These are phyloP conservation scores for Penicillium sp. DNA, from an alignment of 2,329 filamentous ascomycete genomes.

Conservation along the genomic window DNA sequence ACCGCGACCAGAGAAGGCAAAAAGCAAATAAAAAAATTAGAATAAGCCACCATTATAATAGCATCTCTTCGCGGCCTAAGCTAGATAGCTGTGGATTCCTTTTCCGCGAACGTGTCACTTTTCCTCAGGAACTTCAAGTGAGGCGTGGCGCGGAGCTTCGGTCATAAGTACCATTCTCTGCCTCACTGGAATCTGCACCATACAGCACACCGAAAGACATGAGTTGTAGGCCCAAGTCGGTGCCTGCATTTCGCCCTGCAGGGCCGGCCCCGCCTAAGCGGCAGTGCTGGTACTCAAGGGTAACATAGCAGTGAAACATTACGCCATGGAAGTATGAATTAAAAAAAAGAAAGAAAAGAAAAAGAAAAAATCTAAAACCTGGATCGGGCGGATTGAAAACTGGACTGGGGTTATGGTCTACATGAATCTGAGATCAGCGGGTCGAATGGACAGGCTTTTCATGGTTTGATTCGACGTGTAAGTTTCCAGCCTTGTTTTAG, in stretches of 20 bases:
- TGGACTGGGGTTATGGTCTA: not conserved
- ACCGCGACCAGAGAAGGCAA: conserved; percentile 10
- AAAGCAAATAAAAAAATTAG: not conserved
- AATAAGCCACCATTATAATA: not conserved
- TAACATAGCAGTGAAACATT: not conserved
- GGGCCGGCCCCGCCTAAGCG: conserved; percentile 3
- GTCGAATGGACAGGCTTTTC: not conserved
- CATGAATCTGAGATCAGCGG: conserved; percentile 13
- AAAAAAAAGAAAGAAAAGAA: not conserved
- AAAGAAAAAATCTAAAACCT: not conserved
- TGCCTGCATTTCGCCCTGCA: conserved; percentile 19
- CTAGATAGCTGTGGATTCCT: not conserved
- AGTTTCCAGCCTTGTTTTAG: not conserved
- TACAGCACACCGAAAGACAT: not conserved
- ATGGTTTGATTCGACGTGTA: conserved; percentile 12
- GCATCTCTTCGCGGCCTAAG: not conserved
- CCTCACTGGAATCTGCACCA: not conserved
- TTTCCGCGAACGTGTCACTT: not conserved
- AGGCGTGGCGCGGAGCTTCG: not conserved
- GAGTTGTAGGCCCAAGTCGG: not conserved
- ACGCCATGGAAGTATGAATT: not conserved
- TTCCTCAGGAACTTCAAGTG: not conserved
- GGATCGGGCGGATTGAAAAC: conserved; percentile 8
- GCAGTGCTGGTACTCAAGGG: not conserved
- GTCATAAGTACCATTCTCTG: not conserved